Evolutionary conservation across 768 basidiomycete species (phyloP).

Genomic region (Tubosaeta brunneosetosa): DNA sequence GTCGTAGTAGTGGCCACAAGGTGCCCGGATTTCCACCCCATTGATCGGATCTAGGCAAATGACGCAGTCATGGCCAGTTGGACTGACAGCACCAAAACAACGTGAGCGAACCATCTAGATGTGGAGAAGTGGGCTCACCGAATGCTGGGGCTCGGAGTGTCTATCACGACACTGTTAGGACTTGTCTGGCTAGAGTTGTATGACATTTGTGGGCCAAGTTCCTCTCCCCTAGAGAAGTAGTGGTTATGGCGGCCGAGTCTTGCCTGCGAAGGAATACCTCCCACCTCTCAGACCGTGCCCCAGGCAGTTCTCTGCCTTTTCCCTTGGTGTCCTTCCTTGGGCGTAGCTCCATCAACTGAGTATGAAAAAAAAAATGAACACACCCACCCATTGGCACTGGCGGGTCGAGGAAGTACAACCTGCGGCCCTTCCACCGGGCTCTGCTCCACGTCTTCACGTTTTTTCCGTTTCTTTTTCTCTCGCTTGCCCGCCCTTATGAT

Average conservation of each 20-base stretch:
- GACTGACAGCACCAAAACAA: neutral
- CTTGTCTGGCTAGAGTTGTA: neutral
- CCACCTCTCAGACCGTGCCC: neutral
- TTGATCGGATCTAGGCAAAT: slow-evolving; percentile 31
- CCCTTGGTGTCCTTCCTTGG: neutral
- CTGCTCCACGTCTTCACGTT: neutral
- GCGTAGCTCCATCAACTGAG: too few relatives aligned
- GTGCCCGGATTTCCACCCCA: slow-evolving; percentile 22
- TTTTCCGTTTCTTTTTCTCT: neutral
- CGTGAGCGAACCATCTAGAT: slow-evolving; percentile 26
- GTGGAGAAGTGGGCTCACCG: slow-evolving; percentile 1
- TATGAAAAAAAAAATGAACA: too few relatives aligned
- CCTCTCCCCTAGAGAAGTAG: too few relatives aligned
- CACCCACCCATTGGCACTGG: too few relatives aligned
- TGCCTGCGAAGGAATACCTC: too few relatives aligned
- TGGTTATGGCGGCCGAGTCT: neutral
- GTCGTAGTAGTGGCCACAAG: slow-evolving; percentile 36
- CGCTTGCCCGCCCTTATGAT: neutral
- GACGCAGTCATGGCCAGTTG: slow-evolving; percentile 28
- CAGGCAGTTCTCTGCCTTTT: neutral
- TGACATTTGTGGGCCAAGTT: neutral
- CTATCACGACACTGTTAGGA: too few relatives aligned
- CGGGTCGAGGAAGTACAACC: neutral
- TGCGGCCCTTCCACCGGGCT: neutral
- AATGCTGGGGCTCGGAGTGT: slow-evolving; percentile 2